Percentiles rank a stretch among this genome's conserved stretches.
Evolutionary conservation across 495 filamentous ascomycete species (phyloP).

Genomic region (Aspergillus hancockii): DNA sequence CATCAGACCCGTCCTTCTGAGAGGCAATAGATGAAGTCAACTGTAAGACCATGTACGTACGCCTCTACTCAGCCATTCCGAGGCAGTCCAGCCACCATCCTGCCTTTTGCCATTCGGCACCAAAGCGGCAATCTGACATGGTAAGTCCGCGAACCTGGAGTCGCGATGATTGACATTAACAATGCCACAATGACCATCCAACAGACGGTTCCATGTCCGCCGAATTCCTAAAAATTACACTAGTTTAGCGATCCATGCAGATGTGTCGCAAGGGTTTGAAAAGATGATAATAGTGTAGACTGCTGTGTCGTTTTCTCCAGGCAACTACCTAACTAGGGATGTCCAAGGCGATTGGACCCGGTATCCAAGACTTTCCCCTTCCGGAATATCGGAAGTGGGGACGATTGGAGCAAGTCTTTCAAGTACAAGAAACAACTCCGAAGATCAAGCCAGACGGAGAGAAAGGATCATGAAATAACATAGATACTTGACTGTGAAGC

Average conservation of each 20-base stretch:
- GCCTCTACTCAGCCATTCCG: slow-evolving; percentile 71
- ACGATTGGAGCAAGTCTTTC: neutral
- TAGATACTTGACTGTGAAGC: neutral
- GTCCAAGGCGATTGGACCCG: neutral
- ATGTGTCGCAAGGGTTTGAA: neutral
- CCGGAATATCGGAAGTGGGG: slow-evolving; percentile 21
- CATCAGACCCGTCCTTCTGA: slow-evolving; percentile 6
- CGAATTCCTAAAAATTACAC: slow-evolving; percentile 55
- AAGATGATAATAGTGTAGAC: neutral
- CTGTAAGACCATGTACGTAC: slow-evolving; percentile 31
- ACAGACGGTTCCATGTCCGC: slow-evolving; percentile 75
- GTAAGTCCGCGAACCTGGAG: slow-evolving; percentile 64
- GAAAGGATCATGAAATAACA: neutral
- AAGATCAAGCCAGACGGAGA: neutral
- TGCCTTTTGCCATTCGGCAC: slow-evolving; percentile 63
- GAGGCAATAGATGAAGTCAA: neutral
- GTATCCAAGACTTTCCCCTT: slow-evolving; percentile 25
- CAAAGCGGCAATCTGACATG: slow-evolving; percentile 80
- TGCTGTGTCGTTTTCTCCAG: slow-evolving; percentile 11
- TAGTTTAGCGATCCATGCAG: slow-evolving; percentile 6
- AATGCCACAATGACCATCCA: slow-evolving; percentile 79
- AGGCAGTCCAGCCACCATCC: slow-evolving; percentile 67
- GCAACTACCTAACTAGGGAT: slow-evolving; percentile 21
- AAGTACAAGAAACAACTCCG: neutral
- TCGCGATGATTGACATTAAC: slow-evolving; percentile 63